Base-by-base conservation (phyloP, 1,139 yeast species). In the Yamadazyma sp. region DNA sequence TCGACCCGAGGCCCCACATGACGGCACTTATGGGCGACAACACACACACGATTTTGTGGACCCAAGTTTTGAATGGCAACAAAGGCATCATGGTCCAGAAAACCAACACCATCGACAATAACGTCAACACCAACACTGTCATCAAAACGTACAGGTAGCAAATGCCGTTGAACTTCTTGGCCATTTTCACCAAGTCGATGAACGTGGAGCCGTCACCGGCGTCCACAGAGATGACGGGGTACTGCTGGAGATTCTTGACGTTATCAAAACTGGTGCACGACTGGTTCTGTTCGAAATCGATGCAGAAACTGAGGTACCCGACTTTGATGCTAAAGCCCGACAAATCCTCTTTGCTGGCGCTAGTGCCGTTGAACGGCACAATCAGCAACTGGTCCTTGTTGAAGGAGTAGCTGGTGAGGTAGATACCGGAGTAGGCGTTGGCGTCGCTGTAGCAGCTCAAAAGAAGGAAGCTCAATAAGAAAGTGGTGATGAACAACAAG, bases 1-100 rank as follows among this genome's bases (percentile, higher is more conserved):
- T 80, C 2, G 87, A 72, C 0, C 88, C 88, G 33, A 82, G 59
- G 0, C 87, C 86, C 86, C 88, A 82, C 3, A 81, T 40, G 9
- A 82, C 49, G 18, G 73, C 63, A 36, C 73, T 56, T 0, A 64
- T 41, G 0, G 71, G 59, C 4, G 76, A 59, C 15, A 75, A 43
- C 0, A 61, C 54, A 26, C 75, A 48, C 8, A 66, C 55, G 3
- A 65, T 46, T 36, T 62, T 67, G 22, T 62, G 59, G 4, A 69
- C 55, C 7, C 54, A 23, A 1, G 45, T 14, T 42, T 71, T 74
- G 8, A 66, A 63, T 1, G 87, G 87, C 3, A 77, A 45, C 9
- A 68, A 61, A 0, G 84, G 84, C 11, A 78, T 49, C 2, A 70
- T 50, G 5, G 61, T 55, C 56, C 79, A 81, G 11, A 75, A 49